phyloP scores from a whole-genome alignment of 148 eudicot genomes.

The Beta vulgaris region DNA sequence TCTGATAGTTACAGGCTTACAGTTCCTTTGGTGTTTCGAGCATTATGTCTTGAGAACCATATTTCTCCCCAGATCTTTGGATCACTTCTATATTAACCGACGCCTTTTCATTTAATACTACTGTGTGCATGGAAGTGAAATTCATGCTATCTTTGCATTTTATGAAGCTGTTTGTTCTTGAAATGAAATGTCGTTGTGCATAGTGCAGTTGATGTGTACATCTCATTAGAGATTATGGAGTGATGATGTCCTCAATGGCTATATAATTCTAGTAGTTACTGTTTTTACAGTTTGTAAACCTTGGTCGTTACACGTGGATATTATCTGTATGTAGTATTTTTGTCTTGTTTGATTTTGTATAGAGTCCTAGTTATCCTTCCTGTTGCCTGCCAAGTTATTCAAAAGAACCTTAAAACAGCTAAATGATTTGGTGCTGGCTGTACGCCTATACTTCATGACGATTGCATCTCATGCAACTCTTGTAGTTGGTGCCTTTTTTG shows the following conservation, averaged over 20 bases:
- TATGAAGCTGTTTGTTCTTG: too few relatives aligned
- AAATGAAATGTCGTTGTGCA: too few relatives aligned
- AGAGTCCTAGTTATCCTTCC: background rate
- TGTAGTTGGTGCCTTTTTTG: background rate
- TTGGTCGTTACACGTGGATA: background rate
- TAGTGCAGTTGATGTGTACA: too few relatives aligned
- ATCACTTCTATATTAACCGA: background rate
- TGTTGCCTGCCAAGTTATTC: background rate
- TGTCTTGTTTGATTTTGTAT: background rate
- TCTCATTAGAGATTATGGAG: too few relatives aligned
- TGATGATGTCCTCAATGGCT: too few relatives aligned
- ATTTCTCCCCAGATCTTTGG: too few relatives aligned
- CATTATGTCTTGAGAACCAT: background rate
- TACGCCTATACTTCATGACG: background rate
- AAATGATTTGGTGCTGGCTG: too few relatives aligned
- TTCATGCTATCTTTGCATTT: background rate
- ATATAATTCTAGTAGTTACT: too few relatives aligned
- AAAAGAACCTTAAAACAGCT: too few relatives aligned
- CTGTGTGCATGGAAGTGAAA: background rate
- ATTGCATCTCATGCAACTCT: background rate
- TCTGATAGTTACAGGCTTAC: background rate
- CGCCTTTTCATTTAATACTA: too few relatives aligned
- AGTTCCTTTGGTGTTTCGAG: background rate
- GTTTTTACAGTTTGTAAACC: background rate
- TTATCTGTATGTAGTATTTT: background rate